Base-by-base conservation (phyloP, 345 rosid species). In the Aquilaria yunnanensis region DNA sequence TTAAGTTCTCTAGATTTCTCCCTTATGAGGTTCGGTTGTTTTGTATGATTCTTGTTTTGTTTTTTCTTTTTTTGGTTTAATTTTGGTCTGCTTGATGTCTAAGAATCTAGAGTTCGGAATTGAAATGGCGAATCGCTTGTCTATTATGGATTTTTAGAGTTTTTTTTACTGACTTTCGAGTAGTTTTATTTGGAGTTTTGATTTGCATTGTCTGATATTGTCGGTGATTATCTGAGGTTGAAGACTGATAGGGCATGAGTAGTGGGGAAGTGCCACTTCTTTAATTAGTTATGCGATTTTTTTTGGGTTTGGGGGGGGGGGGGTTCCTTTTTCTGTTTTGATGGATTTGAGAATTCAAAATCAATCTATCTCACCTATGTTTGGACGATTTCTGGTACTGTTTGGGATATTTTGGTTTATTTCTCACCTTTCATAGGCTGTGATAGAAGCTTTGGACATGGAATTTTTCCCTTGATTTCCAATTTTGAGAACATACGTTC, bases 81-180 rank as follows among this genome's bases (percentile, higher is more conserved):
- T 16, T 2, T 65, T 47, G 56, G n/a, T 32, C 33, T 11, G 14
- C 16, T 47, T 6, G 61, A 12, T 56, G 29, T 5, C 3, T 64
- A 51, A 32, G 1, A 11, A 47, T 48, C 32, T 47, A 48, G 23
- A 65, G 8, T 48, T 7, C 30, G 51, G 31, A 45, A 41, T 46
- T 47, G 37, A 12, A 63, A 41, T 8, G 59, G 32, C 7, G 46
- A 52, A 63, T 63, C 59, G 61, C n/a, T 59, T 56, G 3, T 54
- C 33, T 23, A 1, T 54, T 29, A 16, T 14, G 54, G 34, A 14
- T 48, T 51, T 62, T 23, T 54, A 23, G 32, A n/a, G 32, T 54
- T 54, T 23, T 2, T 16, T 23, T 54, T 2, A 4, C 57, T 65
- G 48, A 23, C 47, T 33, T 32, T 56, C 31, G 12, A 51, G 14